Percentiles rank a stretch among this genome's conserved stretches.
Evolutionary conservation across 2,329 filamentous ascomycete species (phyloP).

Genomic region (Fusarium ambrosium): DNA sequence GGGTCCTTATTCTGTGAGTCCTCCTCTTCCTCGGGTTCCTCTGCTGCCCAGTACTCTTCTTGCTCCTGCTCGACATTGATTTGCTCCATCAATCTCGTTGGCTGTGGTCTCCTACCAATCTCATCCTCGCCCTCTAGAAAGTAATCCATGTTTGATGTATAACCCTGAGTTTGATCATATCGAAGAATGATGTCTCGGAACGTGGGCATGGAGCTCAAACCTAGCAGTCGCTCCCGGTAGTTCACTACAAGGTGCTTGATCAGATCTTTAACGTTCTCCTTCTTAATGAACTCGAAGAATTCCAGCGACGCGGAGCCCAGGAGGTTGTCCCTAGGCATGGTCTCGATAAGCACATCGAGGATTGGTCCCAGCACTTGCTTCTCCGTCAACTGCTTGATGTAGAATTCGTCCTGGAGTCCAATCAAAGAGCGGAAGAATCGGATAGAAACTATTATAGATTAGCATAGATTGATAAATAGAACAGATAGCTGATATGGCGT

Average conservation of each 20-base stretch:
- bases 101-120: conserved; percentile 57
- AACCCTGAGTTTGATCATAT: conserved; percentile 84
- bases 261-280: conserved; percentile 83
- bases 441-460: conserved; percentile 75
- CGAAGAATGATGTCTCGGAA: conserved; percentile 82
- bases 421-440: conserved; percentile 94
- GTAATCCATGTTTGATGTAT: conserved; percentile 75
- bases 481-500: conserved; percentile 49
- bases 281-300: conserved; percentile 90
- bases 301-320: conserved; percentile 95
- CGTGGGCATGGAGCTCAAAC: conserved; percentile 85
- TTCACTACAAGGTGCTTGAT: conserved; percentile 87
- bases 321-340: conserved; percentile 92
- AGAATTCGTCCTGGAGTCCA: conserved; percentile 89
- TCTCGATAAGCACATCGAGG: conserved; percentile 84
- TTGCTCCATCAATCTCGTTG: conserved; percentile 79
- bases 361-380: conserved; percentile 87
- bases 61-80: conserved; percentile 80
- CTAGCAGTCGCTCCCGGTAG: conserved; percentile 81
- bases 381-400: conserved; percentile 85
- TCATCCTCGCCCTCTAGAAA: conserved; percentile 79
- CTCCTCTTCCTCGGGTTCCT: conserved; percentile 86
- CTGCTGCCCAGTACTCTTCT: conserved; percentile 94
- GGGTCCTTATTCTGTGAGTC: conserved; percentile 55
- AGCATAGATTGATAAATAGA: conserved; percentile 43